Base-by-base conservation (phyloP, 2,329 filamentous ascomycete species). In the Xylariaceae sp. region DNA sequence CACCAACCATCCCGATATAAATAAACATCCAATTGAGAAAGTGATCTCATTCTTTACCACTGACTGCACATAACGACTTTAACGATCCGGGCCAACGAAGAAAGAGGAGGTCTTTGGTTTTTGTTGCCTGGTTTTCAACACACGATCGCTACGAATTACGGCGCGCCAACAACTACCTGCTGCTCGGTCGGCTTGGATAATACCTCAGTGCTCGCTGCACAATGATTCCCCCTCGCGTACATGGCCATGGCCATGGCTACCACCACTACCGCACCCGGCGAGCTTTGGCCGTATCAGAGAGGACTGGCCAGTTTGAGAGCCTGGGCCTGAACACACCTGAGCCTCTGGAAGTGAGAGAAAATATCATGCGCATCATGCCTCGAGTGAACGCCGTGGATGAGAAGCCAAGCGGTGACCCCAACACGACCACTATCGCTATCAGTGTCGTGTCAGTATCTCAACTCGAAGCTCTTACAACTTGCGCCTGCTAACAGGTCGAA, bases 371-470 rank as follows among this genome's bases (percentile, higher is more conserved):
- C 49, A 56, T 66, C 47, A 45, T 61, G 51, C 50, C 64, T 30
- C 64, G 73, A 54, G 59, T 49, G 63, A 68, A 73, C 23, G 75
- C 79, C 59, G 74, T 77, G 2, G 88, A 86, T 69, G 82, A 88
- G 66, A 88, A 86, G 70, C 80, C 85, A 0, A 75, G 78, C 59
- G 80, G 78, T 60, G 74, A 76, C 47, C 54, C 55, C 34, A 78
- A 75, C 48, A 77, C 80, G n/a, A 81, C 82, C 54, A 86, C 82
- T 2, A 66, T 92, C 49, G 82, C 87, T 5, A 88, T 94, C 64
- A 87, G 86, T 69, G 80, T 89, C 62, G 80, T 83, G 88, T 92
- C 84, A 78, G 88, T 83, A 64, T 23, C 18, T 1, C 17, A 30
- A n/a, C n/a, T 35, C 17, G n/a, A 9, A 10, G 2, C 4, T 49